A percentile compares a stretch with the other conserved stretches of the same genome.
Evolutionary conservation across 345 rosid species (phyloP).

Genomic region (Cardiospermum halicacabum): DNA sequence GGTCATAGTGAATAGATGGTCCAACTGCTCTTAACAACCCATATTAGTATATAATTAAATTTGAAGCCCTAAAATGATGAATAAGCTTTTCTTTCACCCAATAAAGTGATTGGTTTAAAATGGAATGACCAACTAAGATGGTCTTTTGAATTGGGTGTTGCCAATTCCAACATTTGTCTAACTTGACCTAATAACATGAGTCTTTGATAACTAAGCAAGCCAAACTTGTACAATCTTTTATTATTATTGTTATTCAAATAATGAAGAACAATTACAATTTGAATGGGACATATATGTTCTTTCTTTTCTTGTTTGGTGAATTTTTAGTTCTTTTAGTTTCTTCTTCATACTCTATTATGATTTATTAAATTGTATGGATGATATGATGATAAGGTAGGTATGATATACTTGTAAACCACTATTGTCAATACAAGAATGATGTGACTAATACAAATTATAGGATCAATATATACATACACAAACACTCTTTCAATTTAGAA

Average conservation of each 20-base stretch:
- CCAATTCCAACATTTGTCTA: conserved; percentile 33
- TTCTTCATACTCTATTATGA: neutral
- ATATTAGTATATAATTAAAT: conserved; percentile 1
- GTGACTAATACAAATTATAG: neutral
- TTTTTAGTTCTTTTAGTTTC: neutral
- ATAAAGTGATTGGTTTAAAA: conserved; percentile 41
- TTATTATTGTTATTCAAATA: no score
- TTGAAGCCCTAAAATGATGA: conserved; percentile 32
- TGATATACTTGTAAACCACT: no score
- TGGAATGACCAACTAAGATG: conserved; percentile 43
- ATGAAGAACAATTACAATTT: no score
- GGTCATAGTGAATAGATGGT: conserved; percentile 32
- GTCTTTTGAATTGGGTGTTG: conserved; percentile 22
- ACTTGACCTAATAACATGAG: conserved; percentile 37
- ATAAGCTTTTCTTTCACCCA: conserved; percentile 23
- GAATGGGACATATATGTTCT: neutral
- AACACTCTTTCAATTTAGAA: no score
- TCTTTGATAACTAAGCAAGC: conserved; percentile 14
- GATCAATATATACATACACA: no score
- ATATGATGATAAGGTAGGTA: no score
- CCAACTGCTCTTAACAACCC: conserved; percentile 38
- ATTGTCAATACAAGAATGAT: neutral
- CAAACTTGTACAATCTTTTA: conserved; percentile 31
- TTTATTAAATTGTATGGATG: neutral
- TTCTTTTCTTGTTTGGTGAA: conserved; percentile 4